Conservation (phyloP, 441 rosid species). For the Gossypium aridum region DNA sequence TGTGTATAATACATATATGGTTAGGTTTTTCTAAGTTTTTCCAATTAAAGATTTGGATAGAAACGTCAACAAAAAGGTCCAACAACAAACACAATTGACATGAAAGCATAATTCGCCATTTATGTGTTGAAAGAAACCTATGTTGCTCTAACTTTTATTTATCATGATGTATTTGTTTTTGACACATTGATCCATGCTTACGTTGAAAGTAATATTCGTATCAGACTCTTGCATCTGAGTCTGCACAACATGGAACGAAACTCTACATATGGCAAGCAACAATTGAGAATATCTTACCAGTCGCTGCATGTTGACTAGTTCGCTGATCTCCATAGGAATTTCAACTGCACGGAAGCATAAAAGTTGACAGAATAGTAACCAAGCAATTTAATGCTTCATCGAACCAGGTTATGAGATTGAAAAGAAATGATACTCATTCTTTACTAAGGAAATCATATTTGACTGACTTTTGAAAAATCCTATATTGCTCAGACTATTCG, state of each 20-base stretch:
- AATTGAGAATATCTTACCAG: constrained; percentile 43
- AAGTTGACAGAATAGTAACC: background rate
- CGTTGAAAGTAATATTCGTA: background rate
- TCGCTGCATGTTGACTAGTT: constrained; percentile 81
- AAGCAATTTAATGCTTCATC: background rate
- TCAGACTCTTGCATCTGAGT: background rate
- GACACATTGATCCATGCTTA: background rate
- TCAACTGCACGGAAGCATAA: constrained; percentile 48
- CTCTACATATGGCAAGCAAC: background rate
- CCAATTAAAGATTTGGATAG: too few species aligned
- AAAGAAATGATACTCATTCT: background rate
- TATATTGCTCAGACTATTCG: background rate
- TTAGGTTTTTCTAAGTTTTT: background rate
- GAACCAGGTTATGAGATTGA: background rate
- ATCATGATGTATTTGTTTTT: too few species aligned
- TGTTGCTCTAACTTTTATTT: too few species aligned
- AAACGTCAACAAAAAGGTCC: background rate
- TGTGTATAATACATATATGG: background rate
- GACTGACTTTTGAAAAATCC: background rate
- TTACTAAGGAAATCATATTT: background rate
- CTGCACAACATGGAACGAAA: background rate
- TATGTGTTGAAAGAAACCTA: background rate
- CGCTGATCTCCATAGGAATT: constrained; percentile 74
- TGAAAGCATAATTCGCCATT: background rate
- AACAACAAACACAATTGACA: background rate